These are phyloP conservation scores for Boletus albobrunnescens DNA, from an alignment of 1,284 basidiomycete genomes.

Conservation along the genomic window DNA sequence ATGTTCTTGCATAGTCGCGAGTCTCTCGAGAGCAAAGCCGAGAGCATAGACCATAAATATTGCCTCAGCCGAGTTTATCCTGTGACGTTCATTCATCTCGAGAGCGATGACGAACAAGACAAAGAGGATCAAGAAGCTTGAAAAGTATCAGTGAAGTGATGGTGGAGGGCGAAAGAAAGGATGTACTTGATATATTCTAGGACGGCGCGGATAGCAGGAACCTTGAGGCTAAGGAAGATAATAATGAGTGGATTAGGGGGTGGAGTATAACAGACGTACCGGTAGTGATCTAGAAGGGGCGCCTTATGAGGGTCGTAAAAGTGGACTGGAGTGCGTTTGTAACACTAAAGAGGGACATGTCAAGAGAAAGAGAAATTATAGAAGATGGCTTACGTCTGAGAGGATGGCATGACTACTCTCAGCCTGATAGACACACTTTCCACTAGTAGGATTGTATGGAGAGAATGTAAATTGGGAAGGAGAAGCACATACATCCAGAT, in stretches of 20 bases:
- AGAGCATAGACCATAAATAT: slow-evolving; percentile 82
- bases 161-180: slow-evolving; percentile 41
- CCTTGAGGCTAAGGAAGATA: slow-evolving; percentile 72
- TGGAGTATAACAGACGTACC: slow-evolving; percentile 41
- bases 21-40: slow-evolving; percentile 87
- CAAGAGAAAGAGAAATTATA: neutral
- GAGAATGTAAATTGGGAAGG: neutral
- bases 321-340: slow-evolving; percentile 88
- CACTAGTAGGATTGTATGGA: slow-evolving; percentile 41
- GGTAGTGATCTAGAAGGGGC: slow-evolving; percentile 88
- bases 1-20: slow-evolving; percentile 92
- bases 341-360: slow-evolving; percentile 55
- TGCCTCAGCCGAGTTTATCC: slow-evolving; percentile 62
- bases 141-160: slow-evolving; percentile 46
- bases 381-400: slow-evolving; percentile 60
- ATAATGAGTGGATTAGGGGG: neutral
- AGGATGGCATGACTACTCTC: slow-evolving; percentile 82
- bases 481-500: slow-evolving; percentile 62
- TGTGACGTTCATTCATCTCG: slow-evolving; percentile 62
- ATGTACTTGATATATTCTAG: slow-evolving; percentile 80
- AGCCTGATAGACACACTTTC: slow-evolving; percentile 87
- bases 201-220: slow-evolving; percentile 85
- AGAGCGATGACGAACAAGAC: slow-evolving; percentile 80
- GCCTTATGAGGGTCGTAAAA: slow-evolving; percentile 94
- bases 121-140: slow-evolving; percentile 81